Base-by-base conservation (phyloP, 352 stramenopile genomes). In the Blastocystis sp. region DNA sequence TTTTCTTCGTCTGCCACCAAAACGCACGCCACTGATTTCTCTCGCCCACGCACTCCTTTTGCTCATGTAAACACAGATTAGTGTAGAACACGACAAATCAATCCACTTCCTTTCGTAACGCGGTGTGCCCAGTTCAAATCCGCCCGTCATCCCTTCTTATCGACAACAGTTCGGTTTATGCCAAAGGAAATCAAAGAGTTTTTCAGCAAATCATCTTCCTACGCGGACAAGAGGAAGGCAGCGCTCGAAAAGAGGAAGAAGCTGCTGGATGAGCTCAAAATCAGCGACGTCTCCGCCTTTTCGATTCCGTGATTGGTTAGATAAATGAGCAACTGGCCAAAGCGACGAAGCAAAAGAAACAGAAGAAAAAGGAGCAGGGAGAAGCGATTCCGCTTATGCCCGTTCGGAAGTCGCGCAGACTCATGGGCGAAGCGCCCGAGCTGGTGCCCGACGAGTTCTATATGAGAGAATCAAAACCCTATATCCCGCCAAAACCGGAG, bases 111-210 rank as follows among this genome's bases (percentile, higher is more conserved):
- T 66, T 66, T 66, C n/a, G n/a, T n/a, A n/a, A n/a, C n/a, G n/a
- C n/a, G n/a, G n/a, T n/a, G n/a, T n/a, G n/a, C 71, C 71, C 45
- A 81, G 71, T 81, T 81, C 71, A 81, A 81, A 81, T 81, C 71
- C 66, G 45, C 51, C 51, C 70, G 74, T 50, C 31, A 69, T 55
- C 51, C 51, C 45, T 81, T 81, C 39, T 65, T 2, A 26, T 35
- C 16, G 6, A 4, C 6, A 21, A 37, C 35, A 29, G 29, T n/a
- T 63, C 24, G 59, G 35, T 33, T 51, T 26, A 85, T 85, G 74
- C 74, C 45, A 3, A 85, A 67, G 51, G 74, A 70, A 70, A 85
- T 85, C 4, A 62, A 85, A 12, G 60, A 62, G 51, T 85, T 69
- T 51, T 85, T 85, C 29, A n/a, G 24, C 12, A 85, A 85, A 45